Evolutionary conservation across 768 basidiomycete genomes (phyloP), one percentile per base, ranked within the genome.

Genomic region (Peribolospora kevripleyi): DNA sequence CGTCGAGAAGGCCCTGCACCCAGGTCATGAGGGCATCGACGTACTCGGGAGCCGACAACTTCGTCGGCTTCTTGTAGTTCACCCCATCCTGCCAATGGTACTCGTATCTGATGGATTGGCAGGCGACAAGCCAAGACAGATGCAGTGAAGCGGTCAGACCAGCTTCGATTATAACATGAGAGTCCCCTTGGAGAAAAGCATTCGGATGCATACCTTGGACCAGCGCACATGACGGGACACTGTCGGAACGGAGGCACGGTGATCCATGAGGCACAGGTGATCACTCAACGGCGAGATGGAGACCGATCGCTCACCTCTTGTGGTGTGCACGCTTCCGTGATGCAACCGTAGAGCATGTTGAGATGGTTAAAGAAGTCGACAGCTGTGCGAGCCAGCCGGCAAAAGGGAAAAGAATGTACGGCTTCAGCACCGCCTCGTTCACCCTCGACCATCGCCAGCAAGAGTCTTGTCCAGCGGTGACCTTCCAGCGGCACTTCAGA

Each of bases 321-420:
- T 7, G 81, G 75, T 13, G 84, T 95, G 68, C 93, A 98, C 65
- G 97, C 97, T 69, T 98, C 93, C 2, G 93, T 93, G 36, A 98
- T 79, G 7, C 88, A 93, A 8, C 91, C 93, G 64, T 97, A 98
- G 14, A 98, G 72, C 93, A 98, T 98, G 67, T 98, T 98, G 60
- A 98, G 70, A 65, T 98, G 93, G 65, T 97, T 98, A 75, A 97
- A 98, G 71, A 98, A 98, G 68, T 98, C 93, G 57, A 97, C 91
- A 40, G 87, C 93, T 98, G 61, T 13, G 5, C 3, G 8, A 51
- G 37, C 10, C 25, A 25, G 25, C 25, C 25, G 25, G 25, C 25
- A 25, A 25, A 25, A 25, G 25, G 25, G 25, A 1, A 25, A 25
- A 25, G 25, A 25, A 25, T 25, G 25, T 25, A 25, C 25, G 25